phyloP scores from a whole-genome alignment of 768 basidiomycete species.

The Boletus reticulatus region DNA sequence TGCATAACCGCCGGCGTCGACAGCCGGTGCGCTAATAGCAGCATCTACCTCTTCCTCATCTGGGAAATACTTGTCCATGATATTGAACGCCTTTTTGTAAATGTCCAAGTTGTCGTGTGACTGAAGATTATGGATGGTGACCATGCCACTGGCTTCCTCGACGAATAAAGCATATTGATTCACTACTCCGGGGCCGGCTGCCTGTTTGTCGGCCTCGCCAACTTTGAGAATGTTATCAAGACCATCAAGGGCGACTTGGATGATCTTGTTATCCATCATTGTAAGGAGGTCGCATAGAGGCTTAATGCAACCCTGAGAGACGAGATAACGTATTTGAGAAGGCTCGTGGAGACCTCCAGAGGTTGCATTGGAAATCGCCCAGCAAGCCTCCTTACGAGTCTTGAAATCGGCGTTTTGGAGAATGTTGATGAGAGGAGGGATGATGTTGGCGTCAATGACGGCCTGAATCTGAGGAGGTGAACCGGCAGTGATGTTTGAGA shows the following conservation, averaged over 20 bases:
- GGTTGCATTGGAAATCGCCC: constrained; percentile 99
- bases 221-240: constrained; percentile 98
- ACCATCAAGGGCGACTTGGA: constrained; percentile 96
- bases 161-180: constrained; percentile 95
- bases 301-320: constrained; percentile 97
- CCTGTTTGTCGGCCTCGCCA: constrained; percentile 91
- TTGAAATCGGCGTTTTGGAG: constrained; percentile 98
- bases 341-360: constrained; percentile 97
- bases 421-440: constrained; percentile 98
- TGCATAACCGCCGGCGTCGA: constrained; percentile 74
- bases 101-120: constrained; percentile 99
- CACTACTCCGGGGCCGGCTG: constrained; percentile 72
- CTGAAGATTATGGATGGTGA: constrained; percentile 97
- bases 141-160: constrained; percentile 99
- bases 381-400: constrained; percentile 99
- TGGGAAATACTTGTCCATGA: constrained; percentile 98
- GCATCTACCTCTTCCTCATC: constrained; percentile 94
- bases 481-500: constrained; percentile 97
- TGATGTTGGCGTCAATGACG: constrained; percentile 96
- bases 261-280: constrained; percentile 99
- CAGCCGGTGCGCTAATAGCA: constrained; percentile 70
- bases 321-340: constrained; percentile 95
- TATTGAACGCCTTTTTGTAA: constrained; percentile 99
- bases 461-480: constrained; percentile 96
- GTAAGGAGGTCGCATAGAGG: constrained; percentile 94